Conservation (phyloP, 225 moss, liverwort and hornwort genomes). For the Polytrichum formosum region DNA sequence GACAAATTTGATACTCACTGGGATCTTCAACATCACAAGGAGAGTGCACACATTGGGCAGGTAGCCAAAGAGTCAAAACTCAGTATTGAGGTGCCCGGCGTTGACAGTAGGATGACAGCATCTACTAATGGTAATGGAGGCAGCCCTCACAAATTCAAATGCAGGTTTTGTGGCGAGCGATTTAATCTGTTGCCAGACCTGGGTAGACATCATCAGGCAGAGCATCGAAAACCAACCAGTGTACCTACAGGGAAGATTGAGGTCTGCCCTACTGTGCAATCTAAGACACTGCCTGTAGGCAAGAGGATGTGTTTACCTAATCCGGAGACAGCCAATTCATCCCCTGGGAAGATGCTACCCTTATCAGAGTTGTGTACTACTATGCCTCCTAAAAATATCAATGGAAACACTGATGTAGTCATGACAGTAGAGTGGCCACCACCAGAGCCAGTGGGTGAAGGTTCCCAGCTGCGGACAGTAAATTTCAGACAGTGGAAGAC, state of each 20-base stretch:
- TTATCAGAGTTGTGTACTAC: constrained; percentile 21
- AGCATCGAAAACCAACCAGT: constrained; percentile 18
- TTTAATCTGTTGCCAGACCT: constrained; percentile 32
- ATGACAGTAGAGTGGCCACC: constrained; percentile 18
- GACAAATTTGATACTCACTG: constrained; percentile 49
- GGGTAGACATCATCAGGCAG: constrained; percentile 41
- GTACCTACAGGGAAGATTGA: neutral
- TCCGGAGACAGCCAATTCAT: constrained; percentile 12
- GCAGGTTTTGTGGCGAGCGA: constrained; percentile 23
- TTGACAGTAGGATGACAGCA: neutral
- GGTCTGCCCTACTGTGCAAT: neutral
- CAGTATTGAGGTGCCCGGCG: neutral
- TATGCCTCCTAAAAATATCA: constrained; percentile 6
- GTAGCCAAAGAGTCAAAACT: constrained; percentile 4
- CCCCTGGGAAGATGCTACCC: constrained; percentile 24
- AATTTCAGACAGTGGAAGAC: constrained; percentile 35
- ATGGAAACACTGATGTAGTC: neutral
- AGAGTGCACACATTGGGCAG: constrained; percentile 28
- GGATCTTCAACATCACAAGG: constrained; percentile 45
- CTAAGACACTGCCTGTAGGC: constrained; percentile 5
- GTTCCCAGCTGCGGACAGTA: constrained; percentile 8
- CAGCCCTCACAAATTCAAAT: constrained; percentile 19
- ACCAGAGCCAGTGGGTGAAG: constrained; percentile 5
- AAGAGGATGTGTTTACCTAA: constrained; percentile 21
- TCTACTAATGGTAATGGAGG: constrained; percentile 8